Percentiles rank a stretch among this genome's conserved stretches.
These are phyloP conservation scores for Haplosporangium gracile DNA, from an alignment of 192 early-diverging fungal species.

Conservation along the genomic window DNA sequence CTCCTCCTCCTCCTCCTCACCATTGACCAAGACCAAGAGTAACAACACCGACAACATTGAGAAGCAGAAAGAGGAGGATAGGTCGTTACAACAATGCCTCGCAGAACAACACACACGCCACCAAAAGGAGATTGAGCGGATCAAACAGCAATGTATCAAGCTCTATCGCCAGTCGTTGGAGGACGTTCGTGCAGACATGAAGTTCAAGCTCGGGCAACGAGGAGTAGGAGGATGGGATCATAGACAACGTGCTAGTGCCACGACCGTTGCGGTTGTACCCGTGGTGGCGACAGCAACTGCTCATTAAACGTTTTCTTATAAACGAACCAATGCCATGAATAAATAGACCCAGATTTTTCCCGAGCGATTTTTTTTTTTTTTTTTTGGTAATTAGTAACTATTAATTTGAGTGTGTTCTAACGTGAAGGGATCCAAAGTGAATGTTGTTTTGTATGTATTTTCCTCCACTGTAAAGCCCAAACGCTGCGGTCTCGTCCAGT, in stretches of 20 bases:
- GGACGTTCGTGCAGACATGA: slow-evolving; percentile 24
- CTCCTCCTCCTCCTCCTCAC: not conserved
- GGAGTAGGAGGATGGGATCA: not conserved
- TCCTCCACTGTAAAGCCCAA: too few relatives aligned
- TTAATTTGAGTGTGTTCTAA: not conserved
- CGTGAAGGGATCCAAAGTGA: not conserved
- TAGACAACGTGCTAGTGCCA: not conserved
- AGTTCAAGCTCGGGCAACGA: slow-evolving; percentile 6
- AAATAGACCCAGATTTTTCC: not conserved
- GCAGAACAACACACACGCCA: slow-evolving; percentile 6
- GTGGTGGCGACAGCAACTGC: not conserved
- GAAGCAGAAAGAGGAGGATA: not conserved
- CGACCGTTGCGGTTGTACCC: not conserved
- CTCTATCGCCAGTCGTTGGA: slow-evolving; percentile 25
- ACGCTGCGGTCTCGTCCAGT: too few relatives aligned
- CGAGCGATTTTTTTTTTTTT: not conserved
- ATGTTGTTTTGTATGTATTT: too few relatives aligned
- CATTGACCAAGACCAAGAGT: not conserved
- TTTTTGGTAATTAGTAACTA: not conserved
- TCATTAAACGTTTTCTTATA: not conserved
- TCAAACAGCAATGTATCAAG: slow-evolving; percentile 23
- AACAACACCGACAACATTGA: not conserved
- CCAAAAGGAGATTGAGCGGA: slow-evolving; percentile 21
- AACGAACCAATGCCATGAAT: not conserved
- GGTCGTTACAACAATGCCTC: not conserved